Evolutionary conservation across 2,329 filamentous ascomycete species (phyloP), one percentile per base, ranked within the genome.

Genomic region (Fusarium multiceps): DNA sequence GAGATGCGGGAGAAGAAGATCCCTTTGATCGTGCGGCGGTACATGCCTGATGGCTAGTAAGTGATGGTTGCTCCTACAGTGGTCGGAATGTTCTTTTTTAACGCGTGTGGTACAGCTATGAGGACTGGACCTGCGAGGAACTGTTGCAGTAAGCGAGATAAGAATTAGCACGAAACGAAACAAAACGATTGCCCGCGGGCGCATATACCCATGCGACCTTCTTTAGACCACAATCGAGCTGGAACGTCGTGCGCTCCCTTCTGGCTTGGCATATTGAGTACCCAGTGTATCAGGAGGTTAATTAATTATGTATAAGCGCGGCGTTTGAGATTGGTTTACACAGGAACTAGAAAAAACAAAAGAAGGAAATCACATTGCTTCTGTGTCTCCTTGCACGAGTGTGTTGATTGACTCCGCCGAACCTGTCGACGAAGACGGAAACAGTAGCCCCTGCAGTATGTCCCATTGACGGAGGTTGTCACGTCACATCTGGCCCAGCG

Each of bases 91-190:
- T 27, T 23, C 23, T 57, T 57, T 37, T 41, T 72, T 72, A 55
- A 76, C 59, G 30, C 25, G 18, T 41, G 27, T 45, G 55, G 61
- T 34, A n/a, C 72, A 95, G 92, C 84, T 98, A 98, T 82, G 96
- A 99, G 87, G 96, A 99, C 81, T 99, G 96, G 96, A 97, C 94
- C 37, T 98, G 94, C 82, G 96, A 98, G 83, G 96, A 99, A 82
- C 86, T 98, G 71, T 87, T 97, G 58, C 87, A 89, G 80, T 89
- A 80, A 76, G 79, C 75, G 57, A 51, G 23, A 51, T 55, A 43
- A 50, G 58, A 55, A 34, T 42, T 53, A 50, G 60, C 64, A 59
- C 63, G 53, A 56, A 68, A 48, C 56, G 61, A 58, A 47, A 47
- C 60, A 51, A 53, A 49, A 20, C 56, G 58, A 72, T 71, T 72